Evolutionary conservation across 805 yeast species (phyloP), one percentile per base, ranked within the genome.

Genomic region (Lipomyces lipofer): DNA sequence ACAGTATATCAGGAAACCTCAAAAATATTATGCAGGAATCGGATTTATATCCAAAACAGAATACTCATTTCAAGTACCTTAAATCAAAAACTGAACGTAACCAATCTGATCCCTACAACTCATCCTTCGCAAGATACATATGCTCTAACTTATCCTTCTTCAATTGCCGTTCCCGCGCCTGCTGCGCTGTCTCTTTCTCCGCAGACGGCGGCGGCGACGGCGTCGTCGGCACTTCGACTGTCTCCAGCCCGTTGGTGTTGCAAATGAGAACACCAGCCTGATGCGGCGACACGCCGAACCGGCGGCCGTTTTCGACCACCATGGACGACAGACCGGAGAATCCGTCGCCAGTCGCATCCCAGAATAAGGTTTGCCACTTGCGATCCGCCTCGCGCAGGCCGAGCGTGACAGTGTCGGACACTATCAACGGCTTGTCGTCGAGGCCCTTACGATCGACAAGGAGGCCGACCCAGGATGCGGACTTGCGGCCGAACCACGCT

Each of bases 401-500:
- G 24, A 29, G 38, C 13, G 57, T 56, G 28, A 50, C 62, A 3
- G 49, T 27, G 46, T 58, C 62, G n/a, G 56, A 27, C 17, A 58
- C 62, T 15, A 58, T 49, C 24, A 58, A 21, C n/a, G 55, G 54
- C 42, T 45, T 46, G 25, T 48, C 55, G 29, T 47, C 53, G 17
- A 43, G 53, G 21, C 47, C 40, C 40, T 6, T 27, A 21, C 49
- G 51, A 27, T 58, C 48, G 27, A 58, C 62, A 19, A 58, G 42
- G 3, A 58, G 47, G 5, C 57, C 62, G 22, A 57, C 62, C 62
- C 62, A 58, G 4, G 62, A 55, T 3, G 60, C 13, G 6, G 60
- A 13, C 25, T 48, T 43, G 22, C 51, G 42, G 35, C 62, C 56
- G 22, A 43, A 55, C 56, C 54, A 56, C 9, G 62, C 53, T 48